Evolutionary conservation across 2,329 filamentous ascomycete species (phyloP).

Genomic region (Paraphoma sp.): DNA sequence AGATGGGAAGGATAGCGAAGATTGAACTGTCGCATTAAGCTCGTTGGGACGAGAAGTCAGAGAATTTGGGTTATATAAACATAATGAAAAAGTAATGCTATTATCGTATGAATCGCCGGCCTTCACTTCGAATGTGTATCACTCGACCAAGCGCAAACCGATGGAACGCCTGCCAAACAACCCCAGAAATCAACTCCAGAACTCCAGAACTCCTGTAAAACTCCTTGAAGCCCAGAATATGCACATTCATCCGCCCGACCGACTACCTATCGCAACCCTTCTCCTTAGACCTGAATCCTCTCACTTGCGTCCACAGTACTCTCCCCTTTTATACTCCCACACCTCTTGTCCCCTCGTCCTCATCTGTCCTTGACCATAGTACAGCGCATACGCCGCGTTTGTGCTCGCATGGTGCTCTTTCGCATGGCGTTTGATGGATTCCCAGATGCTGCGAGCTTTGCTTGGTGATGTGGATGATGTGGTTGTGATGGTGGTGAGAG

Average conservation of each 20-base stretch:
- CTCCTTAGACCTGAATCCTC: not conserved
- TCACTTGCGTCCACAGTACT: not conserved
- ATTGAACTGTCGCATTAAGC: not conserved
- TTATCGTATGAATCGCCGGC: no score
- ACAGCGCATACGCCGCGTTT: conserved; percentile 24
- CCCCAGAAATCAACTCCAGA: not conserved
- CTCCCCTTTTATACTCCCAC: conserved; percentile 25
- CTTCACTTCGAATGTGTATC: no score
- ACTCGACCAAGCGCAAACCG: no score
- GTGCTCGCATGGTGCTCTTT: conserved; percentile 30
- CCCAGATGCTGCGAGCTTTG: conserved; percentile 16
- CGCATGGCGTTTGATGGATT: conserved; percentile 21
- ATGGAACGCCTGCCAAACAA: not conserved
- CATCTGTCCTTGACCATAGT: conserved; percentile 25
- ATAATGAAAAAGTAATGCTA: no score
- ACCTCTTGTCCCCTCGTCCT: conserved; percentile 8
- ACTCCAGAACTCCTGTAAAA: not conserved
- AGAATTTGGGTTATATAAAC: not conserved
- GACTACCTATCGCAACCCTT: not conserved
- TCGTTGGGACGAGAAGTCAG: not conserved
- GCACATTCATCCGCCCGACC: no score
- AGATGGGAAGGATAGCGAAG: not conserved
- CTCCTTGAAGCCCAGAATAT: no score
- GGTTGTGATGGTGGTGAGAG: conserved; percentile 3
- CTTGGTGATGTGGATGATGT: conserved; percentile 1